Conservation (phyloP, 2,329 filamentous ascomycete genomes). For the Beauveria varroae region DNA sequence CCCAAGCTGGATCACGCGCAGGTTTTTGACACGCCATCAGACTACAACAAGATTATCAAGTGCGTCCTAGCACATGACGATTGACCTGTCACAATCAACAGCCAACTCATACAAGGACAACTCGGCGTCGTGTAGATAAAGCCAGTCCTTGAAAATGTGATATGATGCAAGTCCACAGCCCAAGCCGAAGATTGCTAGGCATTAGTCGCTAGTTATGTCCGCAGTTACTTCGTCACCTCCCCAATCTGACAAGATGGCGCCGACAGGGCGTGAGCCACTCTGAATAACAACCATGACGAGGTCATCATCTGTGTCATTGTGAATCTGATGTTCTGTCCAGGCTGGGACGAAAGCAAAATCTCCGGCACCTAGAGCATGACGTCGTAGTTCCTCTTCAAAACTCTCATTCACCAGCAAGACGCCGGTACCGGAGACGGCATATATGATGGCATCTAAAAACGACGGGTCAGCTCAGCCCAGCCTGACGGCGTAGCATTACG, state of each 20-base stretch:
- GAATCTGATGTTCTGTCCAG: slow-evolving; percentile 62
- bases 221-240: slow-evolving; percentile 35
- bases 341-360: slow-evolving; percentile 66
- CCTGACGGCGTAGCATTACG: background rate
- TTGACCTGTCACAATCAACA: slow-evolving; percentile 5
- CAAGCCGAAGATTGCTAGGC: background rate
- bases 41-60: slow-evolving; percentile 22
- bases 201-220: slow-evolving; percentile 1
- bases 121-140: background rate
- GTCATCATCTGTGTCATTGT: slow-evolving; percentile 56
- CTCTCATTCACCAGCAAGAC: slow-evolving; percentile 51
- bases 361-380: slow-evolving; percentile 50
- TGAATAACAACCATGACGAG: slow-evolving; percentile 60
- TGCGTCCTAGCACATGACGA: slow-evolving; percentile 17
- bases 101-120: background rate
- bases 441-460: slow-evolving; percentile 56
- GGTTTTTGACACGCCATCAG: slow-evolving; percentile 39
- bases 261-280: slow-evolving; percentile 51
- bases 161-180: background rate
- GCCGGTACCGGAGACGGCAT: slow-evolving; percentile 54
- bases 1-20: slow-evolving; percentile 57
- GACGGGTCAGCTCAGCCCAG: slow-evolving; percentile 8
- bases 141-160: background rate
- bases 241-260: slow-evolving; percentile 58
- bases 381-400: slow-evolving; percentile 42